Evolutionary conservation across 306 rosid genomes (phyloP), one percentile per base, ranked within the genome.

Genomic region (Citrullus amarus): DNA sequence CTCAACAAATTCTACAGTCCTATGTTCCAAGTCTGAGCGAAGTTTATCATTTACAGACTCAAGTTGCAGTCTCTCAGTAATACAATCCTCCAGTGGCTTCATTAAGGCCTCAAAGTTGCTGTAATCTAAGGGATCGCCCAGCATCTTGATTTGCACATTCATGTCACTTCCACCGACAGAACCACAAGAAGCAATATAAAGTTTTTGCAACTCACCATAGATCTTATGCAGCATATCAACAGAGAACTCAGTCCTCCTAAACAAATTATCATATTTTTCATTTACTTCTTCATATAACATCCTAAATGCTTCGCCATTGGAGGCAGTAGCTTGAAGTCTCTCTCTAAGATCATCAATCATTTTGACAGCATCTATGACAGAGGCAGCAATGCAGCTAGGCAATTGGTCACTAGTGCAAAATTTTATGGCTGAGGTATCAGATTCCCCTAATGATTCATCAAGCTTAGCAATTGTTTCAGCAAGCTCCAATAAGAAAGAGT

Each of bases 81-180:
- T 75, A 63, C 79, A 54, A 71, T 81, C 85, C 82, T 81, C 91
- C 82, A 96, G 67, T 77, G 81, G 86, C 69, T 85, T 85, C 80
- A 91, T 71, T 62, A 92, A 65, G 78, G 77, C 84, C 78, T 82
- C 86, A 51, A 87, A 96, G 82, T 75, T 87, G 76, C 83, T 71
- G 84, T 84, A 90, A 84, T 89, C 88, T 63, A 90, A 86, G 60
- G 83, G 89, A 86, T 91, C 91, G 75, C 81, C 83, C 79, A 84
- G 82, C 79, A 71, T 78, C 84, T 85, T 90, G 75, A 68, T 73
- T 79, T 84, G 84, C 22, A 57, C 28, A 77, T 83, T 83, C 79
- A 78, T 54, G 80, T 79, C 89, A 79, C 80, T 85, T 80, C 87
- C 89, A 81, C 80, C 85, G 67, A 80, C 76, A 43, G 83, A 85